Percentiles rank a stretch among this genome's conserved stretches.
Evolutionary conservation across 2,329 filamentous ascomycete genomes (phyloP).

Genomic region (Dichotomopilus funicola): DNA sequence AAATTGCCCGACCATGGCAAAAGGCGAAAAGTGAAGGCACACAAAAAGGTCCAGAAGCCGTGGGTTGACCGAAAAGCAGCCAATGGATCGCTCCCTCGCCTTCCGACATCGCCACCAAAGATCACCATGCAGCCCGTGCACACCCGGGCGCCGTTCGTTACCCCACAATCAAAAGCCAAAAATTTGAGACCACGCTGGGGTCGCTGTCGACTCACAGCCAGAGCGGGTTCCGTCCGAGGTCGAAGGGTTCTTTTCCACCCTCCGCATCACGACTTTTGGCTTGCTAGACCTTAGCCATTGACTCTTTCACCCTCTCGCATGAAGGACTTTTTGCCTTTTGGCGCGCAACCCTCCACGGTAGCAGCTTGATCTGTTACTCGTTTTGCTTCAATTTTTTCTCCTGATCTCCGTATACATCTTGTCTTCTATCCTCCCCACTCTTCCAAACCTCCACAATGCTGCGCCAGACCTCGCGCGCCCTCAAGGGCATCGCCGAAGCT

Average conservation of each 20-base stretch:
- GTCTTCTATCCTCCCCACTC: too few species aligned
- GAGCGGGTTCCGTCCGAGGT: conserved; percentile 11
- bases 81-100: conserved; percentile 3
- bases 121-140: conserved; percentile 18
- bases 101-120: conserved; percentile 25
- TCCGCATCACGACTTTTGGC: not conserved
- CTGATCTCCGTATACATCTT: conserved; percentile 4
- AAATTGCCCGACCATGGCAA: not conserved
- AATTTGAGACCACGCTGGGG: conserved; percentile 11
- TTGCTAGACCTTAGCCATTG: conserved; percentile 9
- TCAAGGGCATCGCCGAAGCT: conserved; percentile 37
- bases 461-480: conserved; percentile 42
- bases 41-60: not conserved
- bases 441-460: conserved; percentile 36
- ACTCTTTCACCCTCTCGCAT: conserved; percentile 16
- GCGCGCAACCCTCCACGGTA: conserved; percentile 3
- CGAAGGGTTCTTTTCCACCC: conserved; percentile 12
- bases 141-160: conserved; percentile 4
- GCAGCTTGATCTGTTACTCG: conserved; percentile 17
- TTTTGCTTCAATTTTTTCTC: conserved; percentile 11
- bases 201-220: conserved; percentile 17
- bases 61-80: conserved; percentile 10
- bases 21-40: not conserved
- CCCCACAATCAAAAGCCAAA: conserved; percentile 20
- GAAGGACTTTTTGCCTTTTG: conserved; percentile 5